phyloP scores from a whole-genome alignment of 148 eudicot genomes.

The Fallopia convolvulus region DNA sequence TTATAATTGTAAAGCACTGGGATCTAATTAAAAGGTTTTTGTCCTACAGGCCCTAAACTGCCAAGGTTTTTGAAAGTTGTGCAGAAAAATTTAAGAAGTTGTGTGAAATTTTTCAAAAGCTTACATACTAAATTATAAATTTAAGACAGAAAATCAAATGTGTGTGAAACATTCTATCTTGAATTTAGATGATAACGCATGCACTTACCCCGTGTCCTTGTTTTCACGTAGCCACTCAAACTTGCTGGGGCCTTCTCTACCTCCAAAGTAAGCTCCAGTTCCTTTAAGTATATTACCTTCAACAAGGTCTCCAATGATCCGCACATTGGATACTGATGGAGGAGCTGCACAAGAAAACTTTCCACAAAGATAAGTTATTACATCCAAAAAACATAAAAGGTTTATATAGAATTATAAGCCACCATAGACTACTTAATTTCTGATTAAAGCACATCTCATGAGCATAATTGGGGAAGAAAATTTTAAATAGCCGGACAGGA shows the following conservation, averaged over 20 bases:
- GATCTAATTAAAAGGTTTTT: not conserved
- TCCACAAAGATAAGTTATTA: not conserved
- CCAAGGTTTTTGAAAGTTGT: not conserved
- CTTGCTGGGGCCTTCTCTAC: conserved; percentile 97
- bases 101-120: not conserved
- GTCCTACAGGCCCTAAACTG: not conserved
- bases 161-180: not conserved
- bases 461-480: not conserved
- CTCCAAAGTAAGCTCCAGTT: conserved; percentile 85
- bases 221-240: conserved; percentile 89
- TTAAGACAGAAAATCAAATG: not conserved
- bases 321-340: conserved; percentile 75
- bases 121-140: not conserved
- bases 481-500: not conserved
- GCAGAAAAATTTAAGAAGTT: not conserved
- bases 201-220: conserved; percentile 64
- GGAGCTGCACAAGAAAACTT: conserved; percentile 53
- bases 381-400: conserved; percentile 5
- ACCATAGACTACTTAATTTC: not conserved
- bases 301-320: conserved; percentile 64
- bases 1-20: not conserved
- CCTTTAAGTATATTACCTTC: conserved; percentile 77
- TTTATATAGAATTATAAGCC: not conserved
- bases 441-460: not conserved
- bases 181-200: not conserved